Evolutionary conservation across 1,139 yeast species (phyloP), one percentile per base, ranked within the genome.

Genomic region (Zygosaccharomyces sapae): DNA sequence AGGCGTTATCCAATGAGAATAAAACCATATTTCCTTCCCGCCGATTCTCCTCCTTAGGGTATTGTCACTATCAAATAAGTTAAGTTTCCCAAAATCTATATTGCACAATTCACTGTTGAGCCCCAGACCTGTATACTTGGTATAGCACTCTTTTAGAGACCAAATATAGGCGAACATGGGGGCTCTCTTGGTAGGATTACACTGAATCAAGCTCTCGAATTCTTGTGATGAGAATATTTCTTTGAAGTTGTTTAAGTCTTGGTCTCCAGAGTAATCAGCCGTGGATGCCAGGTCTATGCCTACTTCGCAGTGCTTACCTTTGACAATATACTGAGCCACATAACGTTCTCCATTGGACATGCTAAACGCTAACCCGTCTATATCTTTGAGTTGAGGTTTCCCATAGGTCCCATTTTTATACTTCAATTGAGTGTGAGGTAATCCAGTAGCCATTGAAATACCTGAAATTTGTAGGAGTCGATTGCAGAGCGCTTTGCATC

Each of bases 61-160:
- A 10, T 38, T 20, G 33, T 39, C 43, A 18, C 18, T 19, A 6
- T 30, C 36, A 9, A 48, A 49, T 6, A 47, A 31, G 9, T 45
- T 38, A 2, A 53, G 22, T n/a, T 35, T 35, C 2, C 55, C 55
- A 41, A 62, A 67, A 47, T 68, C 61, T 38, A 68, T 68, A 0
- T 56, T 46, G 3, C 55, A 46, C 48, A 83, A 64, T 37, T 81
- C 80, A 13, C 74, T 67, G 52, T 81, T 77, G 24, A 84, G 66
- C 0, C 94, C 92, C 16, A 73, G 65, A 0, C 92, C 92, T 4
- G 75, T 54, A 20, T 72, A 73, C 56, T 84, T 84, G 2, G 84
- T 75, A 54, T 79, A 83, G 30, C 86, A 77, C 59, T 85, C 94
- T 58, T 85, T 84, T 46, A 84, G 61, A 0, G 92, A 83, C 94